A percentile compares a stretch with the other conserved stretches of the same genome.
Conservation (phyloP, 1,139 yeast genomes). For the Ogataea hybrid region DNA sequence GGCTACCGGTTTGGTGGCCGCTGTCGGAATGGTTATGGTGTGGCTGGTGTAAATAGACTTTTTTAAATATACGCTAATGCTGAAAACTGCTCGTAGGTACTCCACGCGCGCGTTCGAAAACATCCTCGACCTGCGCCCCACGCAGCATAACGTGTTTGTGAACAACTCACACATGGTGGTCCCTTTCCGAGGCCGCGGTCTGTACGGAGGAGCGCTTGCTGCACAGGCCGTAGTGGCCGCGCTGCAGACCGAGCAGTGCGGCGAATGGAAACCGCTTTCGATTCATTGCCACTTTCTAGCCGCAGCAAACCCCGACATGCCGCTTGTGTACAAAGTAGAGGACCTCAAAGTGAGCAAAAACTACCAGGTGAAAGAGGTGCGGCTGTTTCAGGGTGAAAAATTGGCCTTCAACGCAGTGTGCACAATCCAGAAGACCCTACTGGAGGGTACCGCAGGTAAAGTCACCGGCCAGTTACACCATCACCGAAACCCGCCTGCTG, state of each 20-base stretch:
- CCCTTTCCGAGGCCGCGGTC: conserved; percentile 63
- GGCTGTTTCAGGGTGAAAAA: conserved; percentile 51
- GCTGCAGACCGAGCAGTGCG: conserved; percentile 38
- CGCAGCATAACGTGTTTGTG: conserved; percentile 32
- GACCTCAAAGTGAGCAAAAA: conserved; percentile 59
- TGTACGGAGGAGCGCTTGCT: conserved; percentile 77
- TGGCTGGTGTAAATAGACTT: conserved; percentile 6
- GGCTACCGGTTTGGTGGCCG: conserved; percentile 3
- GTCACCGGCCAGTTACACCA: conserved; percentile 31
- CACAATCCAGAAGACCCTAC: conserved; percentile 41
- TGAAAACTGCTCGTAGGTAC: not conserved
- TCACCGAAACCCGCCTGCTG: conserved; percentile 25
- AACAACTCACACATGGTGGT: conserved; percentile 36
- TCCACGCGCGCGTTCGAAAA: conserved; percentile 12
- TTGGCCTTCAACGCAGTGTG: conserved; percentile 53
- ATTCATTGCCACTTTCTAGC: conserved; percentile 50
- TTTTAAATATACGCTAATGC: conserved; percentile 1
- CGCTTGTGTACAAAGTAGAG: conserved; percentile 59
- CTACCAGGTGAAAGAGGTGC: conserved; percentile 58
- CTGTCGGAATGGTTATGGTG: conserved; percentile 4
- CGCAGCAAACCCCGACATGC: conserved; percentile 48
- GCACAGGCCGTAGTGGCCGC: conserved; percentile 74
- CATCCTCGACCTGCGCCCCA: conserved; percentile 30
- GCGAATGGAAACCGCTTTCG: conserved; percentile 45
- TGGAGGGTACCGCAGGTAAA: conserved; percentile 34